Evolutionary conservation across 2,329 filamentous ascomycete species (phyloP), one percentile per base, ranked within the genome.

Genomic region (Geosmithia putterillii): DNA sequence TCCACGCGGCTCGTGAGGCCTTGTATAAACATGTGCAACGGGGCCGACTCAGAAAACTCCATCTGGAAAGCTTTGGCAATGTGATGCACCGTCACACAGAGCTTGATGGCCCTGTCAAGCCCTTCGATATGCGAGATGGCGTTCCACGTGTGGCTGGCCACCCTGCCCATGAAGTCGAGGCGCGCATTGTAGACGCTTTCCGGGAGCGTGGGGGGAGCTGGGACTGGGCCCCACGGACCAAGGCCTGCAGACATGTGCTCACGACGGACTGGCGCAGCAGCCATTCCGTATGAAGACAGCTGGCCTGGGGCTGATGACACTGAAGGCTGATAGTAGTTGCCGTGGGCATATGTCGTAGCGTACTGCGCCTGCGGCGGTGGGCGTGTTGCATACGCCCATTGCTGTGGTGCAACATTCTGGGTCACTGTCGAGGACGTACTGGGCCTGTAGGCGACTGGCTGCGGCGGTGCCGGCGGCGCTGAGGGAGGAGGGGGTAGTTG

Each of bases 21-120:
- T 43, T 76, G 79, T 45, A 70, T 74, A 47, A 83, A 77, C 58
- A 79, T 69, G 12, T 60, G 60, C 28, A 88, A 54, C 8, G 71
- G 65, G 1, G 77, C 73, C 36, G 70, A 67, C 46, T 78, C 68
- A 15, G 63, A 63, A 55, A 81, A 86, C 41, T 66, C 67, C 15
- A 70, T 58, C 38, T 70, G 65, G 53, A 81, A 86, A 32, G 66
- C 68, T 44, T 70, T 69, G 44, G 73, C 67, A 42, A 79, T 62
- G 54, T 83, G 77, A 53, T 82, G 69, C 37, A 89, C 69, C 9
- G 84, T 65, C 40, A 78, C 70, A 46, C 74, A 74, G 15, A 84
- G 67, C 49, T 78, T 76, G 40, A 85, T 67, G 46, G 72, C 73
- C 35, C 73, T 71, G 14, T 79, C 71, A 42, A 42, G 18, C 32